A percentile compares a stretch with the other conserved stretches of the same genome.
phyloP scores from a whole-genome alignment of 805 yeast species.

The Saccharomycopsis malanga region DNA sequence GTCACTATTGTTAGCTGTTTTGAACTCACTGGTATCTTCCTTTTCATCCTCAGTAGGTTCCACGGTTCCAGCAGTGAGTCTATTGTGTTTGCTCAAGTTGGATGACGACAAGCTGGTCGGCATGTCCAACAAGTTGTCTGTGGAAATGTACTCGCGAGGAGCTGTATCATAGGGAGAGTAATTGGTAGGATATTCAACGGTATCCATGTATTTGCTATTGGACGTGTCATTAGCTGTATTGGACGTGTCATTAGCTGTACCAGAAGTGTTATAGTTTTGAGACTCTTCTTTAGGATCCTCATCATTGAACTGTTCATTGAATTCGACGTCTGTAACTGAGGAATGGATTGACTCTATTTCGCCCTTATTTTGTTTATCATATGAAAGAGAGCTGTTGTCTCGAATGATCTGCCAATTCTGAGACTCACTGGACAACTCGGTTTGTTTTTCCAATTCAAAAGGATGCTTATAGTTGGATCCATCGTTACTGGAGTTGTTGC shows the following conservation, averaged over 20 bases:
- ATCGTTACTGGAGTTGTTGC: slow-evolving; percentile 4
- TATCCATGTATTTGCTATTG: slow-evolving; percentile 7
- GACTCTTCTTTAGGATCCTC: neutral
- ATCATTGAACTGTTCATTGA: slow-evolving; percentile 9
- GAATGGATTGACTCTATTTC: neutral
- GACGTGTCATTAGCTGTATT: slow-evolving; percentile 12
- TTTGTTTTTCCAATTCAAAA: neutral
- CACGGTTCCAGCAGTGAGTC: neutral
- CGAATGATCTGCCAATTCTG: slow-evolving; percentile 1
- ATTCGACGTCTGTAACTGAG: slow-evolving; percentile 12
- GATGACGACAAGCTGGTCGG: slow-evolving; percentile 11
- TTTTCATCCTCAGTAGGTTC: neutral
- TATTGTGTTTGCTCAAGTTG: slow-evolving; percentile 3
- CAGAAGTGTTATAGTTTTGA: too few relatives aligned
- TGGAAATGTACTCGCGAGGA: slow-evolving; percentile 1
- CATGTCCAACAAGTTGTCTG: slow-evolving; percentile 11
- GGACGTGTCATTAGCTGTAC: neutral
- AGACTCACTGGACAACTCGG: neutral
- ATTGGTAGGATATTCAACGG: slow-evolving; percentile 8
- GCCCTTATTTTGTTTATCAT: neutral
- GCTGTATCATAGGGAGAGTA: neutral
- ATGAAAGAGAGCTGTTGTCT: neutral
- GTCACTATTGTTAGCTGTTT: neutral
- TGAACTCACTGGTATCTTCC: neutral
- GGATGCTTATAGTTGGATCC: neutral